Base-by-base conservation (phyloP, 768 basidiomycete species). In the Antrodiella citrinella region DNA sequence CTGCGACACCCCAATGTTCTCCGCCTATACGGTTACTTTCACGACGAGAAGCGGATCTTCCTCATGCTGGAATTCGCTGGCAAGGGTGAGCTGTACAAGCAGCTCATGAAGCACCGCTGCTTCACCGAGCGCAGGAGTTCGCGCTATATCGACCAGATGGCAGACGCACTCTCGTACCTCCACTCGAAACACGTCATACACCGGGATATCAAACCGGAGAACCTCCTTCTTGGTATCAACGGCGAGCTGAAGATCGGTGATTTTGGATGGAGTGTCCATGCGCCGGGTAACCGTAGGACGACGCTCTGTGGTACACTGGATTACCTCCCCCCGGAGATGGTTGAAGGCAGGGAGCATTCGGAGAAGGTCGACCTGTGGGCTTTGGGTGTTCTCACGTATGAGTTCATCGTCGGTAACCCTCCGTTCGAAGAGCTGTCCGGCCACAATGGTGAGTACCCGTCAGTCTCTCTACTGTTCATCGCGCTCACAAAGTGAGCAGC, bases 201-300 rank as follows among this genome's bases (percentile, higher is more conserved):
- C 66, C 82, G 96, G 25, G 96, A 99, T 61, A 99, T 99, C 71
- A 99, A 99, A 67, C 96, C 96, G 0, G 95, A 99, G 70, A 99
- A 99, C 65, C 68, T 99, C 45, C 76, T 99, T 25, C 72, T 98
- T 11, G 94, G 94, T 10, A 80, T 98, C 60, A 91, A 93, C 58
- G 95, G 95, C 38, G 95, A 98, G 64, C 73, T 99, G 59, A 98
- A 99, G 75, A 95, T 99, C 54, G 96, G 84, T 2, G 95, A 98
- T 67, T 98, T 98, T 66, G 96, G 96, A 9, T 99, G 96, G 95
- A 91, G 86, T 59, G 92, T 96, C 5, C 95, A 98, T 65, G 95
- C 94, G 0, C 95, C 95, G 0, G 82, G 90, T 1, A 90, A 92
- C 62, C 72, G 93, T 42, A 71, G 95, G 41, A 86, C 77, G 69